phyloP scores from a whole-genome alignment of 768 basidiomycete species.

The Tylopilus cervinicoccineus region DNA sequence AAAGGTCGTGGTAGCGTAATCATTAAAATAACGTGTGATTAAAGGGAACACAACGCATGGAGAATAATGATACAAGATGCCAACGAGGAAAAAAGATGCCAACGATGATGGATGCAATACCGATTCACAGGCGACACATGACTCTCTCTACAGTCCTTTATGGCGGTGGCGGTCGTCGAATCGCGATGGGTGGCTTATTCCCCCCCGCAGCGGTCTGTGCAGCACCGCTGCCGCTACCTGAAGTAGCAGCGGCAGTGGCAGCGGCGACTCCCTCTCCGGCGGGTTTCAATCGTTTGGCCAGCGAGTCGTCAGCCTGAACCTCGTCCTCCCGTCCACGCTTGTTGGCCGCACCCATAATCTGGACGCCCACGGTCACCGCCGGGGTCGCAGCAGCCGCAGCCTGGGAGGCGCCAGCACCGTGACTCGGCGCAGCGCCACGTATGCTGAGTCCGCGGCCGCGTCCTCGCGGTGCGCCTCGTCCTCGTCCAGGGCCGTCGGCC shows the following conservation, averaged over 20 bases:
- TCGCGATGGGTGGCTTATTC: constrained; percentile 31
- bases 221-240: not conserved
- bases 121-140: no score
- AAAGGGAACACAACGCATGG: not conserved
- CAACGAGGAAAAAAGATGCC: no score
- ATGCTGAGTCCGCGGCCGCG: constrained; percentile 27
- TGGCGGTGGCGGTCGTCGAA: constrained; percentile 31
- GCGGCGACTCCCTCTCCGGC: constrained; percentile 23
- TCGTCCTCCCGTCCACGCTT: constrained; percentile 65
- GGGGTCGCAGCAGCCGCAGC: constrained; percentile 19
- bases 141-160: no score
- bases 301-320: constrained; percentile 46
- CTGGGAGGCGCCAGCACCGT: constrained; percentile 19
- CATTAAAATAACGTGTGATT: not conserved
- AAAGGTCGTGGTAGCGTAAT: no score
- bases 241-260: not conserved
- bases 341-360: constrained; percentile 60
- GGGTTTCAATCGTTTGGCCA: constrained; percentile 66
- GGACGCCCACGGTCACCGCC: constrained; percentile 40
- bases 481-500: constrained; percentile 23
- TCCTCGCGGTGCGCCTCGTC: constrained; percentile 35
- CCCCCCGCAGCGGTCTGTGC: constrained; percentile 8
- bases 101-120: not conserved
- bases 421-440: constrained; percentile 28
- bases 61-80: not conserved